Percentiles rank a stretch among this genome's conserved stretches.
Evolutionary conservation across 2,329 filamentous ascomycete species (phyloP).

Genomic region (Diatrype stigma): DNA sequence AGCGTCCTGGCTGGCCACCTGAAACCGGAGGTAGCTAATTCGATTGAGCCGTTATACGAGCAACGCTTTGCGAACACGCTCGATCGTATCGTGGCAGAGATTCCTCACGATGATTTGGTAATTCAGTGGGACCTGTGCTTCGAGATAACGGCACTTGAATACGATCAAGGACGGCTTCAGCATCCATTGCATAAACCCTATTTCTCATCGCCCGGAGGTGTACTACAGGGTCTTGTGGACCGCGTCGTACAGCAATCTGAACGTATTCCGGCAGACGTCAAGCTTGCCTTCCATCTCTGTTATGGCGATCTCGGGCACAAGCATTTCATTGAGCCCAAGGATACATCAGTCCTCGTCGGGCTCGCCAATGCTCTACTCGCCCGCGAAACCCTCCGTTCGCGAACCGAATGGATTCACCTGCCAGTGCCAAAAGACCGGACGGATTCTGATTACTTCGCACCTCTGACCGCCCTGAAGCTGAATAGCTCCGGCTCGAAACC

Average conservation of each 20-base stretch:
- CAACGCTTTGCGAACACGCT: constrained; percentile 15
- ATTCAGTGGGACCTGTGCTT: constrained; percentile 23
- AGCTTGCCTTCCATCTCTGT: constrained; percentile 22
- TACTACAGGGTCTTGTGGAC: constrained; percentile 19
- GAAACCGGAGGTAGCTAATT: constrained; percentile 13
- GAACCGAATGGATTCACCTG: constrained; percentile 22
- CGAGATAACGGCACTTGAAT: constrained; percentile 20
- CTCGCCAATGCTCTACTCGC: constrained; percentile 19
- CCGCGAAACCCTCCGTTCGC: constrained; percentile 10
- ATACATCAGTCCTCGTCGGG: constrained; percentile 14
- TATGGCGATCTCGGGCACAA: constrained; percentile 19
- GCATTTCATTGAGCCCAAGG: constrained; percentile 19
- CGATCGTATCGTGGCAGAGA: constrained; percentile 11
- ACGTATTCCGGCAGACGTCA: constrained; percentile 14
- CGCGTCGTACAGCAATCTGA: constrained; percentile 14
- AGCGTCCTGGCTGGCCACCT: constrained; percentile 15
- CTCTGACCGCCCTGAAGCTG: constrained; percentile 14
- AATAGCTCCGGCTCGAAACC: constrained; percentile 9
- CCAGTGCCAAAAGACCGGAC: constrained; percentile 20
- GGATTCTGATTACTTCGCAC: constrained; percentile 18
- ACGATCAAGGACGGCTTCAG: constrained; percentile 12
- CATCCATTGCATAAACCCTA: constrained; percentile 14
- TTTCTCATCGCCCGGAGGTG: constrained; percentile 10
- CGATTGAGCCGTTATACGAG: constrained; percentile 20
- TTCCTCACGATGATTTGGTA: constrained; percentile 18